Conservation (phyloP, 2,329 filamentous ascomycete species). For the Alternaria sp. region DNA sequence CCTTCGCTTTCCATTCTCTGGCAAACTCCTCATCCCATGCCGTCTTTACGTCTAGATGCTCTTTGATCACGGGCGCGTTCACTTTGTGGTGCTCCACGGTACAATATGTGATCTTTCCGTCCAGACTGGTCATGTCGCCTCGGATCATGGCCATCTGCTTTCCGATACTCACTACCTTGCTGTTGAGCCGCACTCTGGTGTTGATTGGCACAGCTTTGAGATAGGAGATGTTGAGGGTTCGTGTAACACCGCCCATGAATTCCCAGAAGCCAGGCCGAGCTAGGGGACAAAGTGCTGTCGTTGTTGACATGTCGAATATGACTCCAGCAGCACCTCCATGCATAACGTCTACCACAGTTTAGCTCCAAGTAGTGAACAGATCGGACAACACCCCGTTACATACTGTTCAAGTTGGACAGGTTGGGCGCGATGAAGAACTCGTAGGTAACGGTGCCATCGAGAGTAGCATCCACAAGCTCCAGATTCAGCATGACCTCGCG, state of each 20-base stretch:
- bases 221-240: slow-evolving; percentile 60
- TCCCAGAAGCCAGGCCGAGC: slow-evolving; percentile 59
- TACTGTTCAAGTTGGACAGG: slow-evolving; percentile 51
- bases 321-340: slow-evolving; percentile 50
- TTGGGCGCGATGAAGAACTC: slow-evolving; percentile 44
- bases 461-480: slow-evolving; percentile 46
- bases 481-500: slow-evolving; percentile 46
- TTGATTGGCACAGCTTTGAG: slow-evolving; percentile 57
- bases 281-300: slow-evolving; percentile 57
- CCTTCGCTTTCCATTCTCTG: slow-evolving; percentile 28
- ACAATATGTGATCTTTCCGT: slow-evolving; percentile 57
- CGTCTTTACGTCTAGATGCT: slow-evolving; percentile 50
- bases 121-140: slow-evolving; percentile 57
- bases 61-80: slow-evolving; percentile 49
- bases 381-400: background rate
- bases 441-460: slow-evolving; percentile 44
- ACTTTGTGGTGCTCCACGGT: slow-evolving; percentile 63
- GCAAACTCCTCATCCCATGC: slow-evolving; percentile 56
- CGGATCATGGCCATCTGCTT: slow-evolving; percentile 61
- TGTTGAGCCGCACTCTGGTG: slow-evolving; percentile 52
- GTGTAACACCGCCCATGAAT: slow-evolving; percentile 60
- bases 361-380: background rate
- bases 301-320: slow-evolving; percentile 55
- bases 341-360: slow-evolving; percentile 45
- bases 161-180: slow-evolving; percentile 55